These are phyloP conservation scores for Isoetes engelmannii DNA, from an alignment of 83 land plant genomes.

Conservation along the genomic window DNA sequence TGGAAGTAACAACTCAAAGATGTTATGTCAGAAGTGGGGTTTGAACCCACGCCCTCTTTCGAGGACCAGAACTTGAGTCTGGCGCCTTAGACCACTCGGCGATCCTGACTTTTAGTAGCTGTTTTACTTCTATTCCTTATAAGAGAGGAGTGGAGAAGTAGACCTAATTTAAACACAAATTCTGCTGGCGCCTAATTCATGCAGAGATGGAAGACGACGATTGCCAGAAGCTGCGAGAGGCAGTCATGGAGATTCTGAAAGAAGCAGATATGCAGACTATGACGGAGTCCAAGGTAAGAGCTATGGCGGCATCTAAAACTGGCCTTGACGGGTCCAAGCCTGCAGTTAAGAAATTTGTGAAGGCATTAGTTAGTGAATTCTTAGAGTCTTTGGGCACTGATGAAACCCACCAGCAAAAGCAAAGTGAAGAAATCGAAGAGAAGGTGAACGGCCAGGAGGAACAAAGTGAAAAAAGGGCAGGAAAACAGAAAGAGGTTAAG, in stretches of 20 bases:
- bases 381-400: neutral
- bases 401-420: neutral
- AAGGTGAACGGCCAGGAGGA: too few relatives aligned
- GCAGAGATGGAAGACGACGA: slow-evolving; percentile 3
- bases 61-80: slow-evolving; percentile 38
- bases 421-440: slow-evolving; percentile 13
- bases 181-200: too few relatives aligned
- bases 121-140: too few relatives aligned
- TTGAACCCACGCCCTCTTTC: slow-evolving; percentile 30
- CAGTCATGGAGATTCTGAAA: neutral
- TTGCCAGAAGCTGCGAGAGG: slow-evolving; percentile 3
- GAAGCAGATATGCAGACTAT: slow-evolving; percentile 7
- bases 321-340: slow-evolving; percentile 2
- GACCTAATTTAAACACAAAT: too few relatives aligned
- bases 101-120: slow-evolving; percentile 15
- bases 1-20: too few relatives aligned
- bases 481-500: neutral
- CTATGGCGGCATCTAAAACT: slow-evolving; percentile 1
- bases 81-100: slow-evolving; percentile 43
- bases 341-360: slow-evolving; percentile 5
- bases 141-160: too few relatives aligned
- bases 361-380: slow-evolving; percentile 2
- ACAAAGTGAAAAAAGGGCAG: slow-evolving; percentile 10
- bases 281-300: slow-evolving; percentile 7
- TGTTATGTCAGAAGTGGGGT: slow-evolving; percentile 33